phyloP scores from a whole-genome alignment of 164 flowering plant species.

The Cinnamomum micranthum region DNA sequence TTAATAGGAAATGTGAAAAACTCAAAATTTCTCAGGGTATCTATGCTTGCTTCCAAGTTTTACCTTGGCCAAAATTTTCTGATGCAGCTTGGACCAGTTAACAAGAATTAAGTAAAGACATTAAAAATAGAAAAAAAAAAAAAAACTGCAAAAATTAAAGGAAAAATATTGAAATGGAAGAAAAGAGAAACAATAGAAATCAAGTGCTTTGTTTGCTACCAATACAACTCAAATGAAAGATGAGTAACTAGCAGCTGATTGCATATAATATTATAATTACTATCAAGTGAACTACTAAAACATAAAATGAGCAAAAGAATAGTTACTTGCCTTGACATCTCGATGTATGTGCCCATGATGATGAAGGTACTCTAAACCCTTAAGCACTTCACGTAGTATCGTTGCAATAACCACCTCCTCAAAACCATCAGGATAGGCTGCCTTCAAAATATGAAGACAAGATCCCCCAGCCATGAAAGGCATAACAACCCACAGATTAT shows the following conservation, averaged over 20 bases:
- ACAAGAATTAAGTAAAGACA: not conserved
- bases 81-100: not conserved
- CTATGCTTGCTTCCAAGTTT: not conserved
- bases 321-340: slow-evolving; percentile 76
- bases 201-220: not conserved
- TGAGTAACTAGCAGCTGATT: not conserved
- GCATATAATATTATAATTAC: not conserved
- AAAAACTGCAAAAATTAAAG: no score
- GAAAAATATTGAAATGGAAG: not conserved
- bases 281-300: not conserved
- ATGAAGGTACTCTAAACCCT: slow-evolving; percentile 92
- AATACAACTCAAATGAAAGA: not conserved
- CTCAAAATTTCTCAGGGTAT: not conserved
- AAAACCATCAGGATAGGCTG: slow-evolving; percentile 81
- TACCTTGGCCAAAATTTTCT: not conserved
- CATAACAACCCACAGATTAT: slow-evolving; percentile 91
- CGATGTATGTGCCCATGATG: slow-evolving; percentile 93
- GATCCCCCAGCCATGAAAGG: slow-evolving; percentile 95
- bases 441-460: slow-evolving; percentile 86
- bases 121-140: no score
- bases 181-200: not conserved
- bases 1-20: no score
- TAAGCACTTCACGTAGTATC: slow-evolving; percentile 68
- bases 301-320: not conserved
- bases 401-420: slow-evolving; percentile 92